Evolutionary conservation across 2,329 filamentous ascomycete genomes (phyloP).

Genomic region (Lachnellula arida): DNA sequence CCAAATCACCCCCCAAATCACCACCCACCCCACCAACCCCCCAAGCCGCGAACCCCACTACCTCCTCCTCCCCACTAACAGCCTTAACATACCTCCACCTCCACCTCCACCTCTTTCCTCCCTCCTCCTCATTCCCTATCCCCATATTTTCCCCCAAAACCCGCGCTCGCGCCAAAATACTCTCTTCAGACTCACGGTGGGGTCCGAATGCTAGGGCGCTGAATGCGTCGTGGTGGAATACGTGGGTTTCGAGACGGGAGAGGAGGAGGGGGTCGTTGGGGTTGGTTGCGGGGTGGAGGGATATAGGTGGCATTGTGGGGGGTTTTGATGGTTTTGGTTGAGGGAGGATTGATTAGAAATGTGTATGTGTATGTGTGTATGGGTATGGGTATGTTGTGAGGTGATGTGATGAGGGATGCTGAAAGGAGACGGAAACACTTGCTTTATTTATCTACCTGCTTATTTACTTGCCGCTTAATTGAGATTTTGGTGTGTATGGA

Average conservation of each 20-base stretch:
- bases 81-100: conserved; percentile 15
- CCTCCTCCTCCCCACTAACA: conserved; percentile 3
- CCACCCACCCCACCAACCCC: conserved; percentile 3
- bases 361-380: too few species aligned
- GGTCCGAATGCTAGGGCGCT: conserved; percentile 13
- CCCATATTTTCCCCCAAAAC: neutral
- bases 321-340: too few species aligned
- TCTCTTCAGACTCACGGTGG: neutral
- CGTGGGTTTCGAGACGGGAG: conserved; percentile 8
- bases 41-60: conserved; percentile 20
- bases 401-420: too few species aligned
- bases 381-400: too few species aligned
- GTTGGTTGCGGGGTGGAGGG: neutral
- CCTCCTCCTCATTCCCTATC: neutral
- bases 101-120: neutral
- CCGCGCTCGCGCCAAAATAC: neutral
- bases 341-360: too few species aligned
- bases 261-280: conserved; percentile 27
- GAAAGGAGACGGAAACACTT: too few species aligned
- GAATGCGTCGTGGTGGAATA: conserved; percentile 14
- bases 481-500: too few species aligned
- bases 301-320: neutral
- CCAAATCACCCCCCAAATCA: too few species aligned
- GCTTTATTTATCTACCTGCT: too few species aligned
- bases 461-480: too few species aligned